Base-by-base conservation (phyloP, 2,329 filamentous ascomycete genomes). In the Microsporum ferrugineum region DNA sequence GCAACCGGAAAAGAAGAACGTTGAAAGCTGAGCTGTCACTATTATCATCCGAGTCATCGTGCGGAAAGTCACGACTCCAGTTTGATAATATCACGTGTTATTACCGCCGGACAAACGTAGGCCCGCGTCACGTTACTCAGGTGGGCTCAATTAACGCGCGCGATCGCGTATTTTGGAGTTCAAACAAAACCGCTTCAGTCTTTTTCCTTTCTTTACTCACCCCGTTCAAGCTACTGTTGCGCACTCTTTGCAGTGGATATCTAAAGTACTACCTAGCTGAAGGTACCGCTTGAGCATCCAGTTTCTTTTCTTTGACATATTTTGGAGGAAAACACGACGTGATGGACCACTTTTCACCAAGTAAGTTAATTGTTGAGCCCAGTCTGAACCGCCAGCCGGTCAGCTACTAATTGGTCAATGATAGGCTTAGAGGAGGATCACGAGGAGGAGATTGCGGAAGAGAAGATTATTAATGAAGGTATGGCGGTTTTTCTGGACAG, bases 391-490 rank as follows among this genome's bases (percentile, higher is more conserved):
- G 17, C 17, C 17, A 23, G 17, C 17, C 17, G 1, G 17, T 23
- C 17, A 23, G 17, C 5, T 53, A 12, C 29, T 53, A n/a, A 53
- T 12, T 53, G 29, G 14, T 23, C 17, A 53, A 53, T 33, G 31
- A 31, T 27, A 59, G 57, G 34, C 31, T 31, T 59, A 31, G 72
- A 74, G 58, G 73, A 74, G 60, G 72, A 80, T 55, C 81, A 84
- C 63, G 86, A 91, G 62, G 88, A 89, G 59, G 86, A 88, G 81
- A 87, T 72, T 81, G 88, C 71, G 77, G 85, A 89, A 71, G 88
- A 95, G 76, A 91, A 95, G 76, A 81, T 95, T 63, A 91, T 97
- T 76, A 97, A 97, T 68, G 94, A 99, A 79, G 88, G 88, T 88
- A 78, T 23, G 31, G 38, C 41, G 14, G 47, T 34, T 17, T n/a